phyloP scores from a whole-genome alignment of 805 yeast genomes.

The Cyberlindnera samutprakarnensis region DNA sequence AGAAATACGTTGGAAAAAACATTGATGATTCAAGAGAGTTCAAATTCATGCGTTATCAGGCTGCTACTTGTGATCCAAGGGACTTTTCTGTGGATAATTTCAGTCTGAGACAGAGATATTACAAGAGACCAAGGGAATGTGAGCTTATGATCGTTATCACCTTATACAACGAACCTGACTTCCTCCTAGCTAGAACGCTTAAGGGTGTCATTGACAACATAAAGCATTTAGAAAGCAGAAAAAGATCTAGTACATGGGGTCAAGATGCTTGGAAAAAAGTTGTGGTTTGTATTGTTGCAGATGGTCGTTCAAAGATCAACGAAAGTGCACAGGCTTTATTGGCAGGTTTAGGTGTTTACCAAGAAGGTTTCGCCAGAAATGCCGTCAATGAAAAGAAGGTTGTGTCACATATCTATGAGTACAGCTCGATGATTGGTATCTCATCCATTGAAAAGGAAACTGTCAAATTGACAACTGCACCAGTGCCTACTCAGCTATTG shows the following conservation, averaged over 20 bases:
- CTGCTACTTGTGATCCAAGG: conserved; percentile 87
- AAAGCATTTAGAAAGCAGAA: conserved; percentile 57
- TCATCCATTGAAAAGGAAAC: conserved; percentile 53
- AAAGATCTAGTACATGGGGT: conserved; percentile 82
- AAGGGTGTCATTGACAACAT: conserved; percentile 90
- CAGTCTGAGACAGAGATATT: conserved; percentile 77
- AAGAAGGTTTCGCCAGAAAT: conserved; percentile 93
- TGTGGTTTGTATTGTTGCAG: conserved; percentile 83
- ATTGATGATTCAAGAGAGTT: conserved; percentile 50
- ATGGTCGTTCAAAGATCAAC: conserved; percentile 82
- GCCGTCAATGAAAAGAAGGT: conserved; percentile 79
- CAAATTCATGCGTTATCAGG: conserved; percentile 86
- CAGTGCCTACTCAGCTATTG: conserved; percentile 77
- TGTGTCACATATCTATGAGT: conserved; percentile 84
- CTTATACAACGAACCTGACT: conserved; percentile 84
- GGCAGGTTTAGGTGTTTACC: conserved; percentile 85
- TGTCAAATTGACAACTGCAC: conserved; percentile 61
- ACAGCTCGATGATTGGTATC: conserved; percentile 87
- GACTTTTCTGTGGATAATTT: conserved; percentile 56
- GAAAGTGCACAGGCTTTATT: conserved; percentile 72
- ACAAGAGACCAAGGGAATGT: conserved; percentile 70
- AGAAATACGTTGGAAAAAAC: conserved; percentile 38
- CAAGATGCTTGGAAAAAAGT: conserved; percentile 91
- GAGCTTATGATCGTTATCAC: conserved; percentile 84
- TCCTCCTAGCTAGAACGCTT: conserved; percentile 73